These are phyloP conservation scores for Cicer pinnatifidum DNA, from an alignment of 306 rosid species.

Conservation along the genomic window DNA sequence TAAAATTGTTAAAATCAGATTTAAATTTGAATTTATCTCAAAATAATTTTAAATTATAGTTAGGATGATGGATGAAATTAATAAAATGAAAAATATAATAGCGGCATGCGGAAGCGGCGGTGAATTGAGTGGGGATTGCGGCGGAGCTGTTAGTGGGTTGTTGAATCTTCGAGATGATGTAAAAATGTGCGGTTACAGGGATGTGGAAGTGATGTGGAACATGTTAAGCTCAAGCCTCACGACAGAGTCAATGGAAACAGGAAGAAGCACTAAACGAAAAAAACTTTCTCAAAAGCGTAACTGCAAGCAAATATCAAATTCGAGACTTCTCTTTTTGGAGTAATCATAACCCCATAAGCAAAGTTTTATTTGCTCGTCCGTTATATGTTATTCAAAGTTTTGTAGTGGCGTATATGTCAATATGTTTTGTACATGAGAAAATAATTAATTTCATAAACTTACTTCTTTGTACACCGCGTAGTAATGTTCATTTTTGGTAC, in stretches of 20 bases:
- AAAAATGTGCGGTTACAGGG: conserved; percentile 61
- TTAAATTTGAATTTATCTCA: no score
- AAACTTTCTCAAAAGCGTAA: conserved; percentile 7
- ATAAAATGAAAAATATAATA: no score
- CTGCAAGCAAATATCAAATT: conserved; percentile 31
- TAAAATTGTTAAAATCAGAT: no score
- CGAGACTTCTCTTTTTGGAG: conserved; percentile 44
- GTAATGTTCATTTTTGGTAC: background rate
- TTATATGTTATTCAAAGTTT: background rate
- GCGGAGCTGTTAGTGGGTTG: conserved; percentile 41
- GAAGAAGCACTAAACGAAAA: background rate
- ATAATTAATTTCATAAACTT: background rate
- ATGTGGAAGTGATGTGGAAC: conserved; percentile 73
- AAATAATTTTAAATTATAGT: no score
- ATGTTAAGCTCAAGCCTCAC: conserved; percentile 49
- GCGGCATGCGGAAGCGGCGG: background rate
- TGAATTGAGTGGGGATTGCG: background rate
- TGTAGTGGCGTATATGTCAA: conserved; percentile 21
- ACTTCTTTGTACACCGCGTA: conserved; percentile 10
- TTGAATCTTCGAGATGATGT: conserved; percentile 64
- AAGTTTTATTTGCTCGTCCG: background rate
- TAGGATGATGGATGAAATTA: no score
- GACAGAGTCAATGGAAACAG: conserved; percentile 17
- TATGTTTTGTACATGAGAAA: background rate
- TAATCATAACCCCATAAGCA: conserved; percentile 9